Evolutionary conservation across 2,329 filamentous ascomycete genomes (phyloP).

Genomic region (Colletotrichum destructivum): DNA sequence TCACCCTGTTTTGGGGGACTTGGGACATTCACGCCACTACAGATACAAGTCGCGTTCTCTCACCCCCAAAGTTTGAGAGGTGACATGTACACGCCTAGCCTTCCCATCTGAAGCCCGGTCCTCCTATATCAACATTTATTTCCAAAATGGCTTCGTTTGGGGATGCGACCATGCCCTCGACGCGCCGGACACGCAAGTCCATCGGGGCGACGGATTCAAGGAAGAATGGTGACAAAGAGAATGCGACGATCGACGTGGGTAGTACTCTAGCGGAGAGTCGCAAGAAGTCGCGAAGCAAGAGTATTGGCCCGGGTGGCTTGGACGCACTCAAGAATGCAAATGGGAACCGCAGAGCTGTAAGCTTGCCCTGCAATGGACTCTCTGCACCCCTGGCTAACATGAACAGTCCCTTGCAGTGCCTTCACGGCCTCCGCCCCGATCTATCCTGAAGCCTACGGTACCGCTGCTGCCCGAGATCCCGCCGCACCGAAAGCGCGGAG

Average conservation of each 20-base stretch:
- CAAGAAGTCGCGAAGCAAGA: conserved; percentile 91
- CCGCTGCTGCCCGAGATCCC: conserved; percentile 77
- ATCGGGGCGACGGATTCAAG: conserved; percentile 61
- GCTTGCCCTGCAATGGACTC: conserved; percentile 43
- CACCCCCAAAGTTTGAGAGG: conserved; percentile 41
- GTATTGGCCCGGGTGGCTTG: conserved; percentile 91
- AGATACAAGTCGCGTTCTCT: conserved; percentile 28
- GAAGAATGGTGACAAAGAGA: conserved; percentile 78
- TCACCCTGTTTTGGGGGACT: conserved; percentile 43
- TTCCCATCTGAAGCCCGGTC: conserved; percentile 14
- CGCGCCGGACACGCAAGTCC: conserved; percentile 78
- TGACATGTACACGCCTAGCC: conserved; percentile 30
- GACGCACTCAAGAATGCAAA: conserved; percentile 83
- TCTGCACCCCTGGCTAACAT: conserved; percentile 43
- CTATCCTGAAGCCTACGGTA: conserved; percentile 87
- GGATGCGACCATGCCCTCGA: conserved; percentile 68
- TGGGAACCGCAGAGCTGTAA: conserved; percentile 86
- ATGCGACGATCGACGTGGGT: conserved; percentile 78
- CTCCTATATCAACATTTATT: not conserved
- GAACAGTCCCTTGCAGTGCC: conserved; percentile 70
- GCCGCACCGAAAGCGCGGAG: conserved; percentile 66
- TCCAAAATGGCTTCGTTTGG: conserved; percentile 56
- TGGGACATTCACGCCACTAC: conserved; percentile 44
- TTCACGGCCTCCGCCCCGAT: conserved; percentile 69
- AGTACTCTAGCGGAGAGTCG: conserved; percentile 66